A percentile compares a stretch with the other conserved stretches of the same genome.
phyloP scores from a whole-genome alignment of 2,329 filamentous ascomycete genomes.

The Nakataea oryzae region DNA sequence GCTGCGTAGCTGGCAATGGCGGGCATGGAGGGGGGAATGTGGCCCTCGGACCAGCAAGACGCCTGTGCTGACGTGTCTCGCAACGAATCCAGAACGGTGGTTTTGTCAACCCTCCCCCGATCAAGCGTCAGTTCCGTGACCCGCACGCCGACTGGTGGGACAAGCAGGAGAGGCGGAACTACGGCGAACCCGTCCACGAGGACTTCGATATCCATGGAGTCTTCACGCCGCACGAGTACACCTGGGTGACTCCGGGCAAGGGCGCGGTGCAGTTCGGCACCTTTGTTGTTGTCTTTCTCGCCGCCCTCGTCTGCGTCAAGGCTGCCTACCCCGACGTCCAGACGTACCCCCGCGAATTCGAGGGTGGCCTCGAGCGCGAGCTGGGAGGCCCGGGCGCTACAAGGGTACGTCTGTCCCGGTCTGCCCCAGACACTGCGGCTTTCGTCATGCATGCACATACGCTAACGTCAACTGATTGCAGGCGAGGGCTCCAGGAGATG shows the following conservation, averaged over 20 bases:
- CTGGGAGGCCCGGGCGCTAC: slow-evolving; percentile 59
- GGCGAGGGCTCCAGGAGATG: slow-evolving; percentile 47
- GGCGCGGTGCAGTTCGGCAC: slow-evolving; percentile 56
- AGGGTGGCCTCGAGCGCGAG: slow-evolving; percentile 63
- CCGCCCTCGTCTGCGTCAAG: slow-evolving; percentile 57
- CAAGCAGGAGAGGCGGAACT: slow-evolving; percentile 93
- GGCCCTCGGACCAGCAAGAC: neutral
- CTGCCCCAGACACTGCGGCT: neutral
- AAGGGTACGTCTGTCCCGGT: slow-evolving; percentile 41
- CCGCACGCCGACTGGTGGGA: slow-evolving; percentile 95
- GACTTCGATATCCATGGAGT: slow-evolving; percentile 90
- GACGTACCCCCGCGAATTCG: slow-evolving; percentile 59
- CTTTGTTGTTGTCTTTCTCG: slow-evolving; percentile 55
- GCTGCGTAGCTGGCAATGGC: neutral
- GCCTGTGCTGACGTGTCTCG: slow-evolving; percentile 11
- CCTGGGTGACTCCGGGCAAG: slow-evolving; percentile 63
- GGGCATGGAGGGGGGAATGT: neutral
- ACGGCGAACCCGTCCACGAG: slow-evolving; percentile 91
- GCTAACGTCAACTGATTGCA: slow-evolving; percentile 9
- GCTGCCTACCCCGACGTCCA: slow-evolving; percentile 62
- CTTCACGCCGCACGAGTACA: slow-evolving; percentile 84
- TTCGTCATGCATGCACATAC: slow-evolving; percentile 8
- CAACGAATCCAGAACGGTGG: slow-evolving; percentile 61
- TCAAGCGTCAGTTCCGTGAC: slow-evolving; percentile 89
- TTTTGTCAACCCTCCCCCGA: slow-evolving; percentile 65